A percentile compares a stretch with the other conserved stretches of the same genome.
phyloP scores from a whole-genome alignment of 257 asterid genomes.

The Gentiana straminea region DNA sequence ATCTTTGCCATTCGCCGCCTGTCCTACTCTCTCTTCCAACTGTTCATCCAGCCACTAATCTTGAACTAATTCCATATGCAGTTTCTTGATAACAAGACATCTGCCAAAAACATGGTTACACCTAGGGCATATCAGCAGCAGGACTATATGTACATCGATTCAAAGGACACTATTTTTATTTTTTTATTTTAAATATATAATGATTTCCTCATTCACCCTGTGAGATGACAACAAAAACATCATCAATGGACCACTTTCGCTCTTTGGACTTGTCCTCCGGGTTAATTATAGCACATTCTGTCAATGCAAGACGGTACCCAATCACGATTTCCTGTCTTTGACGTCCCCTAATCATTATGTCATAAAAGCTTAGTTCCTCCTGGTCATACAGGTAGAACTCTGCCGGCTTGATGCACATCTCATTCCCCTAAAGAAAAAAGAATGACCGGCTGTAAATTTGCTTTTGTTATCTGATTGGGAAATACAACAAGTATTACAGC shows the following conservation, averaged over 20 bases:
- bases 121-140: no score
- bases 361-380: conserved; percentile 80
- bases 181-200: no score
- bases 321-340: conserved; percentile 67
- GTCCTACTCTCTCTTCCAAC: no score
- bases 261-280: conserved; percentile 52
- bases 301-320: conserved; percentile 68
- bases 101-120: no score
- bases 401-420: conserved; percentile 94
- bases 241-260: conserved; percentile 76
- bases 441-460: background rate
- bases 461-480: background rate
- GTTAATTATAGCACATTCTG: conserved; percentile 79
- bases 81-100: no score
- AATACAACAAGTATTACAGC: background rate
- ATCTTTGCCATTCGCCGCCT: no score
- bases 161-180: no score
- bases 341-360: conserved; percentile 80
- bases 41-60: no score
- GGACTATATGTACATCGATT: no score
- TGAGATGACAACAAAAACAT: conserved; percentile 80
- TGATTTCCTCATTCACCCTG: conserved; percentile 33
- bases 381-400: conserved; percentile 88
- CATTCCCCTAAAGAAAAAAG: conserved; percentile 56
- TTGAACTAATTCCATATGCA: no score